These are phyloP conservation scores for Eucalyptus polyanthemos DNA, from an alignment of 345 rosid genomes.

Conservation along the genomic window DNA sequence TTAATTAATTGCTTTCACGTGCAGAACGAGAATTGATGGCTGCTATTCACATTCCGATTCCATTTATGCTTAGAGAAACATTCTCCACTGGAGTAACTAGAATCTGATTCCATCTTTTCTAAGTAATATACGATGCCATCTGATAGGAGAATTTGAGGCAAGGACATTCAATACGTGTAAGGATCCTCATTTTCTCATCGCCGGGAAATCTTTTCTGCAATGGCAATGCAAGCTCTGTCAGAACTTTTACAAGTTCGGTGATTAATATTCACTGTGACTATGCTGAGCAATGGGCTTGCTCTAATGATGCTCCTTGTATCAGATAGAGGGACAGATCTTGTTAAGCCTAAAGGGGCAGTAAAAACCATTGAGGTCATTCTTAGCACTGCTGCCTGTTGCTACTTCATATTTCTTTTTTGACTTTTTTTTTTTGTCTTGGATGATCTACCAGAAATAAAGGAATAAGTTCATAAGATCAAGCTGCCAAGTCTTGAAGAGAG, in stretches of 20 bases:
- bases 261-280: not conserved
- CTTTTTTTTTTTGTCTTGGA: not conserved
- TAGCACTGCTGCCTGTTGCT: not conserved
- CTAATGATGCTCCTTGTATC: not conserved
- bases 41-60: not conserved
- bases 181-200: not conserved
- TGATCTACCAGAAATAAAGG: no score
- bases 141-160: not conserved
- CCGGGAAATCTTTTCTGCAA: not conserved
- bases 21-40: not conserved
- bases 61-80: not conserved
- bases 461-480: no score
- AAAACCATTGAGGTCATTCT: not conserved
- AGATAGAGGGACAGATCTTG: not conserved
- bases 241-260: not conserved
- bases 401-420: not conserved
- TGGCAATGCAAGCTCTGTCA: not conserved
- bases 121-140: not conserved
- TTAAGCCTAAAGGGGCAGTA: not conserved
- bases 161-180: not conserved
- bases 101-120: not conserved
- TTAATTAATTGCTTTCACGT: not conserved
- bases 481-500: no score
- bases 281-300: not conserved
- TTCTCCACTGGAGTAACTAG: not conserved